Evolutionary conservation across 169 alveolate species (phyloP).

Genomic region (Cryptosporidium parvum): DNA sequence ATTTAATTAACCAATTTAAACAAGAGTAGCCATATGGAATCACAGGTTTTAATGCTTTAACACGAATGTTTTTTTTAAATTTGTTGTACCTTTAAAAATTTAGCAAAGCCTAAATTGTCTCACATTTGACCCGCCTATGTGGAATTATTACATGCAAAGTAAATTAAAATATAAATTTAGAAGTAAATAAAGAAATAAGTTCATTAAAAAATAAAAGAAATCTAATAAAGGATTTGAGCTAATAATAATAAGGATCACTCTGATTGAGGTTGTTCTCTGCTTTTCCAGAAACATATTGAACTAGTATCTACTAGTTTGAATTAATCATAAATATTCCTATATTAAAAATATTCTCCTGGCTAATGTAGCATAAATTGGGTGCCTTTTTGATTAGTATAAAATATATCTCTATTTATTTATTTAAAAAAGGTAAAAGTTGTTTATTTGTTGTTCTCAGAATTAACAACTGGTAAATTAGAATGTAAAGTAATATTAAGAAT

Average conservation of each 20-base stretch:
- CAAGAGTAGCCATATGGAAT: background rate
- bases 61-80: background rate
- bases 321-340: background rate
- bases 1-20: too few relatives aligned
- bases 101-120: background rate
- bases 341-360: background rate
- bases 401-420: background rate
- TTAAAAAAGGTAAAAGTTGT: background rate
- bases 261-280: background rate
- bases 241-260: too few relatives aligned
- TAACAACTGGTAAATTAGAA: background rate
- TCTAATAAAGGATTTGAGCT: background rate
- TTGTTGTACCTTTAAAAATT: background rate
- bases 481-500: background rate
- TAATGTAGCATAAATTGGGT: background rate
- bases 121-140: background rate
- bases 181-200: background rate
- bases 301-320: background rate
- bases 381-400: too few relatives aligned
- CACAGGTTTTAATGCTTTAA: background rate
- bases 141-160: constrained; percentile 2
- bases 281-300: background rate
- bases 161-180: background rate
- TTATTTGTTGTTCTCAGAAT: background rate
- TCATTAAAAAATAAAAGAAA: too few relatives aligned